Base-by-base conservation (phyloP, 1,284 basidiomycete species). In the Ceratobasidium sp. region DNA sequence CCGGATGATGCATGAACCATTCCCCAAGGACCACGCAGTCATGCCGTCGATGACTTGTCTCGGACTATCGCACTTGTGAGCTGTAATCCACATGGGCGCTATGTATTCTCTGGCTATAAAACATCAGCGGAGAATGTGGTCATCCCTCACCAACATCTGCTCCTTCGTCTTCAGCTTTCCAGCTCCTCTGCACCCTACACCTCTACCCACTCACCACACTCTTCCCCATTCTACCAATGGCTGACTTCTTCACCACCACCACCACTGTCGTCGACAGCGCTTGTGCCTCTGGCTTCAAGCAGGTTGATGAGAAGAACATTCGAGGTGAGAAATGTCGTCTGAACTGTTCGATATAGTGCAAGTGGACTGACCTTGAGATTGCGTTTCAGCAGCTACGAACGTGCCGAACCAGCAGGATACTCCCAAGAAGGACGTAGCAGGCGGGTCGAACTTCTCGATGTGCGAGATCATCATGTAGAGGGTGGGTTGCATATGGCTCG, bases 381-480 rank as follows among this genome's bases (percentile, higher is more conserved):
- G 28, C 18, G 21, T 32, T 1, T 44, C 7, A 23, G n/a, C n/a
- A 66, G 62, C 18, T 32, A 38, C 43, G 9, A 52, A 44, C 14
- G 52, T 67, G 38, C 3, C 38, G 3, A 41, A 43, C 26, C 50
- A 55, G 9, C 50, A 26, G 35, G 28, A 35, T 38, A 38, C 54
- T 32, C 16, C 64, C 32, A 54, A 50, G 21, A 35, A 43, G 21
- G 13, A 23, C 47, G 35, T n/a, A n/a, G 18, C 50, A 54, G 55
- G 41, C n/a, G 61, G 61, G 28, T 63, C 61, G 14, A 63, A 63
- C 61, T 63, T 63, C 30, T 63, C 61, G 28, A 63, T 63, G 44
- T 63, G 61, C 61, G 61, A 63, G 61, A 63, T 63, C n/a, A 63
- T 63, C 18, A 63, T 63, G 61, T 63, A 63, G 21, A 63, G 61